These are phyloP conservation scores for Lonicera japonica DNA, from an alignment of 129 eudicot species.

Conservation along the genomic window DNA sequence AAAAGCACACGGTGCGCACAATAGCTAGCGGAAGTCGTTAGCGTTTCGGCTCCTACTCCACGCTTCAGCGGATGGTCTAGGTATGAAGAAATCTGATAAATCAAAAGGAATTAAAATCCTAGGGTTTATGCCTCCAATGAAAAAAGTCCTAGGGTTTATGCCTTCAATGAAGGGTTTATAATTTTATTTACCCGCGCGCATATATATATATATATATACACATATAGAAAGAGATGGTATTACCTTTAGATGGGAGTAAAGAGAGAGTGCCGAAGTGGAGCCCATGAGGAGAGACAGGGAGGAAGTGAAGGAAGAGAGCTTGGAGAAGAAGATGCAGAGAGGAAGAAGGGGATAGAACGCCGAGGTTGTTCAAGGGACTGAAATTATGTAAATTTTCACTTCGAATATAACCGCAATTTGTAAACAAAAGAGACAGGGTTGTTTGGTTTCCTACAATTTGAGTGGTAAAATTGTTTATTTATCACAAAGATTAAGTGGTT, in stretches of 20 bases:
- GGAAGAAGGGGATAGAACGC: not conserved
- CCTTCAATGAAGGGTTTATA: too few species aligned
- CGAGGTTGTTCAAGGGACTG: not conserved
- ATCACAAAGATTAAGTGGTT: too few species aligned
- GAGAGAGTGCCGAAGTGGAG: slow-evolving; percentile 16
- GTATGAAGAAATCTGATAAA: not conserved
- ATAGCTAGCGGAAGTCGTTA: slow-evolving; percentile 10
- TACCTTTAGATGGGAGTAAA: slow-evolving; percentile 41
- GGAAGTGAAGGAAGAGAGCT: not conserved
- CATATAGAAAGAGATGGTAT: not conserved
- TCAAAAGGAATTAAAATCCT: not conserved
- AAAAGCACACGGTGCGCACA: slow-evolving; percentile 7
- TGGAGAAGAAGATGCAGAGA: not conserved
- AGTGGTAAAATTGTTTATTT: too few species aligned
- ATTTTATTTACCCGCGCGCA: too few species aligned
- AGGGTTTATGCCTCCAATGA: not conserved
- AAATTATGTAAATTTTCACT: too few species aligned
- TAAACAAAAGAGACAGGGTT: too few species aligned
- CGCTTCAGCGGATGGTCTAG: not conserved
- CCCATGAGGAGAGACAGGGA: not conserved
- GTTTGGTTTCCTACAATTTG: too few species aligned
- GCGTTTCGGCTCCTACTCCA: not conserved
- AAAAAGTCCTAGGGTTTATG: not conserved
- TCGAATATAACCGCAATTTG: too few species aligned
- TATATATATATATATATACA: not conserved